Evolutionary conservation across 306 rosid genomes (phyloP), one percentile per base, ranked within the genome.

Genomic region (Prunus armeniaca): DNA sequence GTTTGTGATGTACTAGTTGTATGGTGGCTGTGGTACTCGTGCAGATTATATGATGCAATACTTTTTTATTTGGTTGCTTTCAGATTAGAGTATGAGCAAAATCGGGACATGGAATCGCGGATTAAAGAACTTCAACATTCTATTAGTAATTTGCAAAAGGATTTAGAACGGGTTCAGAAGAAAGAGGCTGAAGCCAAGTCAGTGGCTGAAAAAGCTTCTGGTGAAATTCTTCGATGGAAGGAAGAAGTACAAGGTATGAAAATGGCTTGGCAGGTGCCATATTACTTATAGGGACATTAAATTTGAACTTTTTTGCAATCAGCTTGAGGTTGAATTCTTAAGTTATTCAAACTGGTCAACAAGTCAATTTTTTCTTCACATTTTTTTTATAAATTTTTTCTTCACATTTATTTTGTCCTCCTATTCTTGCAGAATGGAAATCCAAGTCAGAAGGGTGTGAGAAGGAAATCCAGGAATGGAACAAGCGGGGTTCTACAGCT

Each of bases 41-140:
- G 28, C 65, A 24, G 15, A 67, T 25, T 51, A 61, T 25, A 2
- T 38, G 18, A 22, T 38, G 18, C 27, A 25, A 3, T 24, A 15
- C 30, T 43, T 24, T 62, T 79, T 27, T 30, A 52, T 67, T 49
- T 46, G 2, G 46, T 24, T 43, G 13, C 77, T 80, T 78, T 27
- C 79, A 95, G 99, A 88, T 86, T 96, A 89, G 98, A 92, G 82
- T 96, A 96, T 87, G 99, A 96, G 74, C 96, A 92, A 80, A 92
- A 92, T 82, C 89, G 98, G 51, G 99, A 92, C 85, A 88, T 87
- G 89, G 90, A 80, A 19, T 83, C 99, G 9, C 85, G 84, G 75
- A 96, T 96, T 65, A 80, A 73, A 63, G 97, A 88, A 73, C 82
- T 96, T 77, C 88, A 91, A 81, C 83, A 91, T 79, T 87, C 93